These are phyloP conservation scores for Chenopodium album DNA, from an alignment of 148 eudicot species.

Conservation along the genomic window DNA sequence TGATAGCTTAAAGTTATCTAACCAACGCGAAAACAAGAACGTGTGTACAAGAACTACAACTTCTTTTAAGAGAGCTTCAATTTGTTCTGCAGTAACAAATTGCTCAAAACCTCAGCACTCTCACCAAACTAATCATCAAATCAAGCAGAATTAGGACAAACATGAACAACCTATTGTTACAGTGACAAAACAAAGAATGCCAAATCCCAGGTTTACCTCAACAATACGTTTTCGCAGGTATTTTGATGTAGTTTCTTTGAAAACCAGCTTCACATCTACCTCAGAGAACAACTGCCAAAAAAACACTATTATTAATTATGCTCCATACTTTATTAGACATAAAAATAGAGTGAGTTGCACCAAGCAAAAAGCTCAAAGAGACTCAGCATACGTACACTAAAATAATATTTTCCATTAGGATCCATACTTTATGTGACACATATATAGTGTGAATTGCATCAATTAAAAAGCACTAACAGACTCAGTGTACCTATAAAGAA, in stretches of 20 bases:
- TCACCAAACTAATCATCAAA: neutral
- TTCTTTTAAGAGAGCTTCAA: neutral
- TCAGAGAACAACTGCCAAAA: constrained; percentile 70
- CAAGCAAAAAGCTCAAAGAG: neutral
- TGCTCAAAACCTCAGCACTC: neutral
- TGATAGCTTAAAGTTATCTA: neutral
- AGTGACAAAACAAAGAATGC: constrained; percentile 7
- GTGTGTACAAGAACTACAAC: neutral
- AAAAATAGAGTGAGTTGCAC: neutral
- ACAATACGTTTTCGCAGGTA: constrained; percentile 87
- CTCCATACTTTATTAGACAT: neutral
- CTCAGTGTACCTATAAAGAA: neutral
- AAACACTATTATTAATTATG: neutral
- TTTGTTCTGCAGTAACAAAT: too few species aligned
- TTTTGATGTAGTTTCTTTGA: constrained; percentile 83
- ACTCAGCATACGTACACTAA: neutral
- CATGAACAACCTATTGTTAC: neutral
- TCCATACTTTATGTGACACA: neutral
- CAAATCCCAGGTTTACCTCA: constrained; percentile 42
- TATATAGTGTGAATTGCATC: neutral
- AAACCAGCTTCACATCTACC: constrained; percentile 98
- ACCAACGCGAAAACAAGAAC: neutral
- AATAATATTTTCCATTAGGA: neutral
- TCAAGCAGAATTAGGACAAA: neutral
- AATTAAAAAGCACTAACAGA: neutral